Base-by-base conservation (phyloP, 2,329 filamentous ascomycete species). In the Alternaria solani region DNA sequence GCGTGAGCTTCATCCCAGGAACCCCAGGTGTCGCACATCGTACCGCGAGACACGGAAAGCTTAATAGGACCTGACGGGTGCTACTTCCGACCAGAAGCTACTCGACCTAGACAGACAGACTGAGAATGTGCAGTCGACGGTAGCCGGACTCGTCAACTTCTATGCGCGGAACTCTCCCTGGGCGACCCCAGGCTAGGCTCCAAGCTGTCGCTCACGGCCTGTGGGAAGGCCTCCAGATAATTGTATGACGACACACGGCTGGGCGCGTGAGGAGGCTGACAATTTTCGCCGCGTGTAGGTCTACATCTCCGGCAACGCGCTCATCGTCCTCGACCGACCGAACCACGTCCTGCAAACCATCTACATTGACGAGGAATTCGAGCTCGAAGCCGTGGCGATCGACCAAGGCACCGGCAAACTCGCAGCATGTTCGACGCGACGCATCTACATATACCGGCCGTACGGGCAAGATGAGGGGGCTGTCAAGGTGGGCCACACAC, bases 261-360 rank as follows among this genome's bases (percentile, higher is more conserved):
- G 44, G 18, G 25, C 34, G n/a, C 32, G 36, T 12, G 43, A 43
- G 26, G 52, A 34, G 7, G 55, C 67, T 69, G 57, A 70, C 55
- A 28, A 5, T 18, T 16, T 30, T 32, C 16, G 18, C 34, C 16
- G 18, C 34, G 2, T 8, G 4, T 63, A 96, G 92, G 88, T 88
- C 52, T 99, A 98, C 80, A 91, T 97, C 67, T 95, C 92, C 61
- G 94, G 94, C 72, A 91, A 90, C 79, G 92, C 92, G 63, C 87
- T 98, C 66, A 88, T 95, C 54, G 89, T 99, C 71, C 88, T 98
- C 68, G 86, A 88, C 73, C 90, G 88, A 51, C 87, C 91, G 53
- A 85, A 89, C 63, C 87, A 87, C 55, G 87, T 97, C 64, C 80
- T 97, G 34, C 95, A 99, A 79, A 97, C 94, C 4, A 90, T 96